Evolutionary conservation across 1,284 basidiomycete genomes (phyloP), one percentile per base, ranked within the genome.

Genomic region (Cryptococcus wingfieldii): DNA sequence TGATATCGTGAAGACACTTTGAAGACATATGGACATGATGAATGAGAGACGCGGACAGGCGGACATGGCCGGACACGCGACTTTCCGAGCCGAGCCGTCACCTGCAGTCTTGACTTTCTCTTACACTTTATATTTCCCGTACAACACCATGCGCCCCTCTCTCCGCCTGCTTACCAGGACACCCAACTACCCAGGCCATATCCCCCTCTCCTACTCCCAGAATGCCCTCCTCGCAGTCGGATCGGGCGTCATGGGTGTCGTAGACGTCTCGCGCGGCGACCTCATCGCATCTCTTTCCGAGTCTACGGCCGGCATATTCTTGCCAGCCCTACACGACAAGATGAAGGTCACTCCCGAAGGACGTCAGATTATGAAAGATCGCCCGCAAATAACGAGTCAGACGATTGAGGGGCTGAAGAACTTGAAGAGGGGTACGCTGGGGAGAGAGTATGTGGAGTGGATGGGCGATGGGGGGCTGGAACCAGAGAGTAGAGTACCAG

Each of bases 281-380:
- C 90, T 97, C 86, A 84, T 98, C 44, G 93, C 94, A 19, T 88
- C 89, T 7, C 82, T 96, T 9, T 90, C 88, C 25, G 94, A 98
- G 77, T 90, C 90, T 0, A 92, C 91, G 0, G 88, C 90, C 8
- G 86, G 88, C 2, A 83, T 86, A 0, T 86, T 87, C 60, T 81
- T 98, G n/a, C 84, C 88, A 3, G 81, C 83, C 42, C 78, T 98
- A 50, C 85, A 91, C 41, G 86, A 89, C 57, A 77, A 78, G 43
- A 93, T 98, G 89, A 82, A 89, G 1, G 80, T 82, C 39, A 86
- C 86, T 64, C 77, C 84, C 6, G 91, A 93, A 76, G 92, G 91
- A 5, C 81, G 90, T 47, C 82, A 83, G 61, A 87, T 97, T 50
- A 80, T 98, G 53, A 86, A 86, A 66, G 84, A 94, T 54, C 80